Conservation (phyloP, 164 flowering plant genomes). For the Vitis rupestris region DNA sequence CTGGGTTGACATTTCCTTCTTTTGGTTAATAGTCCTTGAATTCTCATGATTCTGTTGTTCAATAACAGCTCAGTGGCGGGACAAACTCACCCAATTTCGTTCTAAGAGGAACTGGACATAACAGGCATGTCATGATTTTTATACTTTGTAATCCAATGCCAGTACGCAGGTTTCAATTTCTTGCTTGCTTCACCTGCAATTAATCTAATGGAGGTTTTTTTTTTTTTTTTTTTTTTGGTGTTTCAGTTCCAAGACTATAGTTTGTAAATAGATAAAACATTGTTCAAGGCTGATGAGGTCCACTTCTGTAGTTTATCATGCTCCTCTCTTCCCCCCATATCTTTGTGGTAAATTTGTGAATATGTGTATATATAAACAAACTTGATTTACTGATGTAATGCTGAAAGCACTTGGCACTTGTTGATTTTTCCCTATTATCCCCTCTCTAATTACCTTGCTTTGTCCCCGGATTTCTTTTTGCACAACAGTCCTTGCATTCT, state of each 20-base stretch:
- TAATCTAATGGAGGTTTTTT: too few species aligned
- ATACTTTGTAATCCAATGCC: too few species aligned
- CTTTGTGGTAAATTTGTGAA: slow-evolving; percentile 32
- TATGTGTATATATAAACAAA: slow-evolving; percentile 31
- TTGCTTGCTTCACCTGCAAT: too few species aligned
- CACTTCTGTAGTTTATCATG: not conserved
- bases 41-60: slow-evolving; percentile 1
- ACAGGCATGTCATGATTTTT: slow-evolving; percentile 25
- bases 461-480: not conserved
- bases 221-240: not conserved
- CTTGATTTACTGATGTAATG: slow-evolving; percentile 8
- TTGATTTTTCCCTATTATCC: not conserved
- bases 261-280: slow-evolving; percentile 39
- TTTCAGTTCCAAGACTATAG: slow-evolving; percentile 17
- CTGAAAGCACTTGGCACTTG: slow-evolving; percentile 2
- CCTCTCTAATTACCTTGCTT: too few species aligned
- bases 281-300: slow-evolving; percentile 16
- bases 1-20: not conserved
- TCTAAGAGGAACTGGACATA: slow-evolving; percentile 74
- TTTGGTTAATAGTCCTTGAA: not conserved
- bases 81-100: slow-evolving; percentile 78
- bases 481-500: too few species aligned
- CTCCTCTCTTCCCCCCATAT: slow-evolving; percentile 8
- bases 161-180: too few species aligned
- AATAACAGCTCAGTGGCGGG: slow-evolving; percentile 80